Evolutionary conservation across 192 early-diverging fungal species (phyloP).

Genomic region (Piromyces finnis): DNA sequence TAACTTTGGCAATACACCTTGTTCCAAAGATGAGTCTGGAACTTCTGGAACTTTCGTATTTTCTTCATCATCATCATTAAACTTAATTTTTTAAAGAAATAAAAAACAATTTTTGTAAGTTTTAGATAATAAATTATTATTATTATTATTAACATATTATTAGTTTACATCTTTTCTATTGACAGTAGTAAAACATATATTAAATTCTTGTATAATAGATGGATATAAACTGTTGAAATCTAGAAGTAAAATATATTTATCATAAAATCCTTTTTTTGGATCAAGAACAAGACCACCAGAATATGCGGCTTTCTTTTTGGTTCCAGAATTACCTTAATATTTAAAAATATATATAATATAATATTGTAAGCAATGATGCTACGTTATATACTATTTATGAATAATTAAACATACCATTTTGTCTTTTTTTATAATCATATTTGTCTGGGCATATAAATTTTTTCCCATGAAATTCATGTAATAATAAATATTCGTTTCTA

Average conservation of each 20-base stretch:
- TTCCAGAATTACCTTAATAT: neutral
- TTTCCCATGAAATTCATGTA: conserved; percentile 86
- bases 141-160: too few species aligned
- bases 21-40: conserved; percentile 40
- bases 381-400: too few species aligned
- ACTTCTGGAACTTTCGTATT: conserved; percentile 59
- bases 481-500: conserved; percentile 81
- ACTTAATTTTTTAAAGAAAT: conserved; percentile 4
- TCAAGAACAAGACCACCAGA: conserved; percentile 92
- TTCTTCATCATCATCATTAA: conserved; percentile 1
- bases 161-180: conserved; percentile 12
- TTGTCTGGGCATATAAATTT: conserved; percentile 92
- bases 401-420: conserved; percentile 5
- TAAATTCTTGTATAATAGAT: conserved; percentile 98
- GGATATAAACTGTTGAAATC: conserved; percentile 99
- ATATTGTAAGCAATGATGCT: too few species aligned
- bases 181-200: conserved; percentile 98
- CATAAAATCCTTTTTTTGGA: conserved; percentile 93
- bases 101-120: too few species aligned
- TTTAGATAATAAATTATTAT: too few species aligned
- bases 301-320: conserved; percentile 74
- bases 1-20: conserved; percentile 74
- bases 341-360: too few species aligned
- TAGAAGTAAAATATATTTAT: conserved; percentile 79
- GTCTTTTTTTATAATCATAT: conserved; percentile 3